Percentiles rank a stretch among this genome's conserved stretches.
Evolutionary conservation across 306 rosid genomes (phyloP).

Genomic region (Pterocarpus macrocarpus): DNA sequence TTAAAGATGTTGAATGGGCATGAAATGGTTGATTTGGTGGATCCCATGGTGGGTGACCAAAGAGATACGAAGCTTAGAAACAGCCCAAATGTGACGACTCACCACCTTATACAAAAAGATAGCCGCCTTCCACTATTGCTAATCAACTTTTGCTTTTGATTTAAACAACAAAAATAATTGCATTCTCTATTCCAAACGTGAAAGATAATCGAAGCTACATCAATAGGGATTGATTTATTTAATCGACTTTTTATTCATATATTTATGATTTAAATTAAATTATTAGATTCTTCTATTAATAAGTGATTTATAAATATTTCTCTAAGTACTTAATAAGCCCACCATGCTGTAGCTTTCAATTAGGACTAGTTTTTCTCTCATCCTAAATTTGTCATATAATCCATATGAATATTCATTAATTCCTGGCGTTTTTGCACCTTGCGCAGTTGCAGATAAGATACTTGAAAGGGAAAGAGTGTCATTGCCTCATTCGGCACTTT

Average conservation of each 20-base stretch:
- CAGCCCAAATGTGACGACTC: constrained; percentile 31
- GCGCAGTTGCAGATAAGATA: constrained; percentile 21
- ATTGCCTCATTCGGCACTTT: constrained; percentile 12
- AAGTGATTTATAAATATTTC: too few relatives aligned
- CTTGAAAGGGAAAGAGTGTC: background rate
- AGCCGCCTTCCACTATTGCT: constrained; percentile 52
- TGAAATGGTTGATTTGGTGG: constrained; percentile 40
- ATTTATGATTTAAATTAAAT: too few relatives aligned
- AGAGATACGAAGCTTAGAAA: constrained; percentile 39
- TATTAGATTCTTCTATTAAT: too few relatives aligned
- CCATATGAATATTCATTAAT: background rate
- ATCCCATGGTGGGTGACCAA: constrained; percentile 60
- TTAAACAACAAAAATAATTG: background rate
- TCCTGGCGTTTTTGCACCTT: background rate
- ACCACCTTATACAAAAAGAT: background rate
- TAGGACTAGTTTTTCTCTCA: too few relatives aligned
- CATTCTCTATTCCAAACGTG: background rate
- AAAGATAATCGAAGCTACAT: background rate
- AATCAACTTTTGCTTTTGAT: background rate
- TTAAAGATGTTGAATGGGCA: background rate
- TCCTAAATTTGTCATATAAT: background rate
- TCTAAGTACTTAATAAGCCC: too few relatives aligned
- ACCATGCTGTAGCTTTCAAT: too few relatives aligned
- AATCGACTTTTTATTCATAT: too few relatives aligned
- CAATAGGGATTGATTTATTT: too few relatives aligned